These are phyloP conservation scores for Diutina neorugosa DNA, from an alignment of 1,139 yeast genomes.

Conservation along the genomic window DNA sequence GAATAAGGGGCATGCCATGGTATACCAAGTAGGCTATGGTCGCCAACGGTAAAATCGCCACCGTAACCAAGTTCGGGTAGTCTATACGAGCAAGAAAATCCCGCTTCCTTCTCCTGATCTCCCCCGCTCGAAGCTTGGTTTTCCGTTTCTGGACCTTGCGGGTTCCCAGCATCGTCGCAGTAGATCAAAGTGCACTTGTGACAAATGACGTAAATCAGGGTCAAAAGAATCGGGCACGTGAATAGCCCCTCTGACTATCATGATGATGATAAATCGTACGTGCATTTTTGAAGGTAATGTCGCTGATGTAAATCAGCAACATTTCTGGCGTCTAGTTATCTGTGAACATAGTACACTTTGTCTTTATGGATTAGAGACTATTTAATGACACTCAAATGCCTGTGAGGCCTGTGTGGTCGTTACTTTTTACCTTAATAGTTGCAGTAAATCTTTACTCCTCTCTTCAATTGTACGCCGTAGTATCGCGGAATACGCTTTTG, in stretches of 20 bases:
- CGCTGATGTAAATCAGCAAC: too few species aligned
- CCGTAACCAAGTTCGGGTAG: constrained; percentile 20
- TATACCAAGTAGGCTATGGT: constrained; percentile 15
- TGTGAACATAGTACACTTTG: too few species aligned
- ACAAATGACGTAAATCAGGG: neutral
- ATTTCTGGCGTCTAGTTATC: too few species aligned
- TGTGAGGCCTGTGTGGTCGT: too few species aligned
- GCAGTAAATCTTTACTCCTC: too few species aligned
- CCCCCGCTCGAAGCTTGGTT: constrained; percentile 4
- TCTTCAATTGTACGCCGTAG: too few species aligned
- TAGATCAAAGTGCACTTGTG: neutral
- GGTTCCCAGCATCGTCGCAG: constrained; percentile 1
- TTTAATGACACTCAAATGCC: too few species aligned
- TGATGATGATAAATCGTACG: too few species aligned
- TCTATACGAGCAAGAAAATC: constrained; percentile 24
- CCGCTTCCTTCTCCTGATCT: constrained; percentile 19
- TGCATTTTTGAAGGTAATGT: too few species aligned
- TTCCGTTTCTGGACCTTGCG: constrained; percentile 4
- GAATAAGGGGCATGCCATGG: constrained; percentile 8
- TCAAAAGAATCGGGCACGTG: neutral
- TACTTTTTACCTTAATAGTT: too few species aligned
- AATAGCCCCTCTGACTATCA: neutral
- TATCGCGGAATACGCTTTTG: too few species aligned
- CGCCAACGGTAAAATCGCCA: constrained; percentile 19
- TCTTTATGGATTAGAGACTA: too few species aligned